Base-by-base conservation (phyloP, 2,329 filamentous ascomycete genomes). In the Mariannaea elegans region DNA sequence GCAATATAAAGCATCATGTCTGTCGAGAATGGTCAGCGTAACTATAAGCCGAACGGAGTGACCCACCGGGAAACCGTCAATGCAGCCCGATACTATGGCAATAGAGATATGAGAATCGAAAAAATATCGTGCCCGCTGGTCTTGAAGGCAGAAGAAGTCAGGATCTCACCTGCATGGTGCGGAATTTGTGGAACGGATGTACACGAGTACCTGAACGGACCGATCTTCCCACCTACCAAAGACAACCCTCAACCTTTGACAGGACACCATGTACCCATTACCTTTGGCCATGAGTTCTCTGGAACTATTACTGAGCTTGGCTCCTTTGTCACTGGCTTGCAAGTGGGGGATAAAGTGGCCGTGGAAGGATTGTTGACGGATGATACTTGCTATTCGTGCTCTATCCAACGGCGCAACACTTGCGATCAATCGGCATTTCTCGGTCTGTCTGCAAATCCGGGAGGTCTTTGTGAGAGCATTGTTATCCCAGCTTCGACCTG, bases 201-300 rank as follows among this genome's bases (percentile, higher is more conserved):
- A 2, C 72, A 75, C 57, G 73, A 74, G 44, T 76, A 72, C 60
- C 59, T 71, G 14, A 63, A 67, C 38, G 72, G 71, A n/a, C 68
- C 69, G 1, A 69, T 68, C 54, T 65, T 74, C 32, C 68, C 73
- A 47, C 73, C 72, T 23, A 65, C 64, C 23, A 23, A 56, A 27
- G 52, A 29, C 4, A 62, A 60, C 21, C 84, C 84, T 1, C 87
- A 90, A 64, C 81, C 81, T 2, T 71, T 88, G 10, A 89, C 86
- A 1, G 77, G 81, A 39, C 82, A 84, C 48, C 78, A 75, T 4
- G 78, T 85, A 31, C 87, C 87, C 7, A 78, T 88, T 21, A 85
- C 80, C 1, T 76, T 89, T 27, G 87, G 87, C 39, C 87, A 90
- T 69, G 87, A 90, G 69, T 86, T 89, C 73, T 84, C 81, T 12